phyloP scores from a whole-genome alignment of 2,329 filamentous ascomycete species.

The Elsinoe fawcettii region DNA sequence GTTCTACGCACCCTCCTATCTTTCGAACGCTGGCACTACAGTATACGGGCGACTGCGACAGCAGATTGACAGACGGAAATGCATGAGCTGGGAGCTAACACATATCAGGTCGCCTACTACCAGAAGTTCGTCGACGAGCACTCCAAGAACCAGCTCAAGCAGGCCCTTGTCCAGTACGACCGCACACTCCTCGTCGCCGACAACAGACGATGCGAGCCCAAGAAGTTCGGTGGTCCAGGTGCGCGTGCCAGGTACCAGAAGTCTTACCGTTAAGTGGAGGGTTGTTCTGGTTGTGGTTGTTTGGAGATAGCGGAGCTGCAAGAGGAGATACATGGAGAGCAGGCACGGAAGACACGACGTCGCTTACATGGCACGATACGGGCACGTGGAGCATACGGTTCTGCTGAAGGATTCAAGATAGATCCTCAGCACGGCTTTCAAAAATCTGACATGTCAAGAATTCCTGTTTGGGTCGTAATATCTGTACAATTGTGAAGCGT shows the following conservation, averaged over 20 bases:
- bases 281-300: conserved; percentile 16
- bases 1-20: conserved; percentile 20
- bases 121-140: conserved; percentile 99
- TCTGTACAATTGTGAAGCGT: conserved; percentile 3
- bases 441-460: conserved; percentile 15
- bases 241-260: conserved; percentile 97
- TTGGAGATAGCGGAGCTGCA: conserved; percentile 10
- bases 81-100: conserved; percentile 2
- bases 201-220: conserved; percentile 98
- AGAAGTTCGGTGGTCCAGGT: conserved; percentile 94
- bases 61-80: not conserved
- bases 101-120: conserved; percentile 72
- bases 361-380: conserved; percentile 11
- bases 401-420: conserved; percentile 15
- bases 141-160: conserved; percentile 99
- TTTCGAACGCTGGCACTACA: not conserved
- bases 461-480: not conserved
- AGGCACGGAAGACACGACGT: not conserved
- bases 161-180: conserved; percentile 91
- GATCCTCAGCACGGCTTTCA: conserved; percentile 15
- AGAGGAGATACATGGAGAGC: conserved; percentile 2
- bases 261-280: conserved; percentile 80
- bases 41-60: not conserved
- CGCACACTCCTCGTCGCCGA: conserved; percentile 96
- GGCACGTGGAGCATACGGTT: conserved; percentile 16